phyloP scores from a whole-genome alignment of 495 filamentous ascomycete species.

The Staphylotrichum longicolle region DNA sequence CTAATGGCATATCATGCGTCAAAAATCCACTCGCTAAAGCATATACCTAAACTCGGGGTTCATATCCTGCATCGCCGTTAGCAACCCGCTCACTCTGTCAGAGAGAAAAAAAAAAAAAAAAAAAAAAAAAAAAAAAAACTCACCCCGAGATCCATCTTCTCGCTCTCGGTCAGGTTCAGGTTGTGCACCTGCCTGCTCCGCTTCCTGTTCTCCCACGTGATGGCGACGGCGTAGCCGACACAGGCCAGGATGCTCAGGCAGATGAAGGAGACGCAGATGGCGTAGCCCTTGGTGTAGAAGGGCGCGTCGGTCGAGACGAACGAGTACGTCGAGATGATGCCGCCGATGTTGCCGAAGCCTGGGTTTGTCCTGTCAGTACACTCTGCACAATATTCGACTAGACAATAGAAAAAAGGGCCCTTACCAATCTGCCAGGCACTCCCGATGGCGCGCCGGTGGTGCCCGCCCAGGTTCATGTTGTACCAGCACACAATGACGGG shows the following conservation, averaged over 20 bases:
- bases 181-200: slow-evolving; percentile 53
- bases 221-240: slow-evolving; percentile 56
- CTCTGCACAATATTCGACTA: background rate
- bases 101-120: background rate
- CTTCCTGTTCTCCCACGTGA: slow-evolving; percentile 64
- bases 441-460: slow-evolving; percentile 79
- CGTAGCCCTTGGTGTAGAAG: slow-evolving; percentile 69
- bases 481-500: slow-evolving; percentile 91
- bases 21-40: slow-evolving; percentile 22
- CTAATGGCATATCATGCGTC: background rate
- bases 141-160: slow-evolving; percentile 67
- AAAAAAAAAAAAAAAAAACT: slow-evolving; percentile 11
- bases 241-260: slow-evolving; percentile 63
- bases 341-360: slow-evolving; percentile 88
- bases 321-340: slow-evolving; percentile 83
- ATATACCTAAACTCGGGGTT: slow-evolving; percentile 62
- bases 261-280: slow-evolving; percentile 73
- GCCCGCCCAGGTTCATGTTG: slow-evolving; percentile 86
- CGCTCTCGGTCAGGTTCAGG: slow-evolving; percentile 63
- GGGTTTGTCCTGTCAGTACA: background rate
- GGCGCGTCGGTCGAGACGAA: slow-evolving; percentile 74
- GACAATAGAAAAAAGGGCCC: background rate
- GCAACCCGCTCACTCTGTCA: background rate
- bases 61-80: slow-evolving; percentile 47
- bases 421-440: slow-evolving; percentile 77